These are phyloP conservation scores for Mortierella claussenii DNA, from an alignment of 192 early-diverging fungal species.

Conservation along the genomic window DNA sequence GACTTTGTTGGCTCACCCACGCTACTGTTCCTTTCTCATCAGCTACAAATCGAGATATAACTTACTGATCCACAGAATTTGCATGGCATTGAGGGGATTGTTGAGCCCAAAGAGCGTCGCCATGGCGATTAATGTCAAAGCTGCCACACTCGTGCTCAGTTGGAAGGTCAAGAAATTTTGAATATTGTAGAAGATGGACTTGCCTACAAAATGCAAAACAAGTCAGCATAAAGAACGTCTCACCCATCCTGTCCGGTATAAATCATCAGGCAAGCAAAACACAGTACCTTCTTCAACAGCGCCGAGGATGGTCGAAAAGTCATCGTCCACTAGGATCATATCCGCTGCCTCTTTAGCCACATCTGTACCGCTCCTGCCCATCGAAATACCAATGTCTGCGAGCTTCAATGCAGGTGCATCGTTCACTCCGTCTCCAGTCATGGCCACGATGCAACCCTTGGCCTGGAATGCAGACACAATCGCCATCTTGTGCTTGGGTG, in stretches of 20 bases:
- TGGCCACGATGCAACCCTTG: conserved; percentile 89
- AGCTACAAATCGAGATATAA: too few species aligned
- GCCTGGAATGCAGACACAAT: conserved; percentile 91
- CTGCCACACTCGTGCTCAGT: conserved; percentile 93
- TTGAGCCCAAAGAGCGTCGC: conserved; percentile 86
- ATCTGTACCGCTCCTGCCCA: conserved; percentile 96
- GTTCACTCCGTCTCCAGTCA: conserved; percentile 98
- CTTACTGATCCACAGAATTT: conserved; percentile 98
- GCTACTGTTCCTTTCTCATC: too few species aligned
- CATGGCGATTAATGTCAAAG: conserved; percentile 87
- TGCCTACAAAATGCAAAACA: conserved; percentile 60
- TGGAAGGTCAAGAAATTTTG: conserved; percentile 98
- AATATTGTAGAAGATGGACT: conserved; percentile 98
- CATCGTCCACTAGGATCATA: conserved; percentile 97
- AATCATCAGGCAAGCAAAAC: neutral
- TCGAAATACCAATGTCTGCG: conserved; percentile 96
- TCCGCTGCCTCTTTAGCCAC: conserved; percentile 97
- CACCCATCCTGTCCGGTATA: too few species aligned
- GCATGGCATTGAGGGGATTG: conserved; percentile 98
- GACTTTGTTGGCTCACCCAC: too few species aligned
- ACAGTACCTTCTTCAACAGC: conserved; percentile 92
- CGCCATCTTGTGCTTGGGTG: conserved; percentile 89
- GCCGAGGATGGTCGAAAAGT: conserved; percentile 90
- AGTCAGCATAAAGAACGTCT: neutral
- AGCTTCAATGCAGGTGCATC: conserved; percentile 94